Base-by-base conservation (phyloP, 768 basidiomycete genomes). In the Boletus coccyginus region DNA sequence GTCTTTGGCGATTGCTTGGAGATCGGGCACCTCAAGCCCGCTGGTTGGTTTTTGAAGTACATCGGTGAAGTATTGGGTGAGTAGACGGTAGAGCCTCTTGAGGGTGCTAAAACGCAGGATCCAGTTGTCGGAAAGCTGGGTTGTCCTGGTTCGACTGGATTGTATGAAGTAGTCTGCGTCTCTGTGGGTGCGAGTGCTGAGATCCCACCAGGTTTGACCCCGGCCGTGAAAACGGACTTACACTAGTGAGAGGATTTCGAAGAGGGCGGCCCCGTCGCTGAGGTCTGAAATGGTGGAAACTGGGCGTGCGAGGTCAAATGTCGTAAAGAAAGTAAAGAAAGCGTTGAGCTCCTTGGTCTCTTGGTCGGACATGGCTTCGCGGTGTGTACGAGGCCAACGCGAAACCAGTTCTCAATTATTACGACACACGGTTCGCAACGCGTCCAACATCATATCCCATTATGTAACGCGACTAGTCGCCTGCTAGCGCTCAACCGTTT, bases 21-120 rank as follows among this genome's bases (percentile, higher is more conserved):
- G 79, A 74, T 94, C 86, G 12, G 94, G 95, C 11, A 95, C 92
- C 60, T 90, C 90, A 38, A 95, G 80, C 10, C 84, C 78, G 43
- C 81, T 80, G 2, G 88, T 87, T 0, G 88, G 87, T 52, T 90
- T 90, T 65, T 90, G 88, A 21, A 95, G 81, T 3, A 92, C 82
- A 70, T 94, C 88, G 46, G 86, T 82, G 63, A 89, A 90, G 70
- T 94, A 96, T 66, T 92, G 90, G 2, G 90, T 92, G 77, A 94
- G 88, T 39, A 94, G 82, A 44, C 93, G 81, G 72, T 92, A 94
- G 49, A 94, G 79, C 24, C 88, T 83, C 66, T 95, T 95, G 58
- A 95, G 81, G 10, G 87, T 73, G 70, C 81, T 87, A 71, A 94
- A 92, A 13, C 92, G 85, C 33, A 94, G 73, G 54, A 94, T 90